Evolutionary conservation across 148 eudicot genomes (phyloP), one percentile per base, ranked within the genome.

Genomic region (Chenopodium suecicum): DNA sequence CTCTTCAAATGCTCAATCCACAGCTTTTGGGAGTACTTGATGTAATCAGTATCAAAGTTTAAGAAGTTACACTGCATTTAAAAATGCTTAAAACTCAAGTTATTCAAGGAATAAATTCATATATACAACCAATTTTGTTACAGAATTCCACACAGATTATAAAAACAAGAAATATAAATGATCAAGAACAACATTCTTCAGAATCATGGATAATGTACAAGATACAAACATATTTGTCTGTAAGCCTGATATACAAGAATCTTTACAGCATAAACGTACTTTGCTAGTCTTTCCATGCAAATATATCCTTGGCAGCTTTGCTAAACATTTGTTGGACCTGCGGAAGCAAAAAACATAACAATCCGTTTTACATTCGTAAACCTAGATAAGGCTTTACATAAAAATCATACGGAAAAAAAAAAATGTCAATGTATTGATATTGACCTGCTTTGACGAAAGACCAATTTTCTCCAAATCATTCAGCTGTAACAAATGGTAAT

Each of bases 381-480:
- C 25, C 25, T 22, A 0, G n/a, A 62, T 31, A 25, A n/a, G 7
- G 25, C 12, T 62, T 20, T 1, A 62, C 2, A 5, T 62, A 62
- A 22, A 6, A 20, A 9, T 62, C n/a, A 16, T 10, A 54, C 31
- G 50, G 2, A 27, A 9, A 6, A 50, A 4, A 4, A 22, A 9
- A 50, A 13, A 29, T 19, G 31, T 1, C 22, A 62, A 29, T 8
- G 16, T 25, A 68, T 27, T 10, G 32, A 14, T 19, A 54, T 56
- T 76, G 37, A 92, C 97, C 93, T 92, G 99, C 83, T 91, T 95
- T 31, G 91, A 85, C 76, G 99, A 93, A 78, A 95, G 90, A 64
- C 99, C 99, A 37, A 93, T 89, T 89, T 91, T 93, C 90, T 92
- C 93, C 82, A 95, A 81, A 79, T 95, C 99, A 82, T 66, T 84